Conservation (phyloP, 305 asterid species). For the Euphrasia arctica region DNA sequence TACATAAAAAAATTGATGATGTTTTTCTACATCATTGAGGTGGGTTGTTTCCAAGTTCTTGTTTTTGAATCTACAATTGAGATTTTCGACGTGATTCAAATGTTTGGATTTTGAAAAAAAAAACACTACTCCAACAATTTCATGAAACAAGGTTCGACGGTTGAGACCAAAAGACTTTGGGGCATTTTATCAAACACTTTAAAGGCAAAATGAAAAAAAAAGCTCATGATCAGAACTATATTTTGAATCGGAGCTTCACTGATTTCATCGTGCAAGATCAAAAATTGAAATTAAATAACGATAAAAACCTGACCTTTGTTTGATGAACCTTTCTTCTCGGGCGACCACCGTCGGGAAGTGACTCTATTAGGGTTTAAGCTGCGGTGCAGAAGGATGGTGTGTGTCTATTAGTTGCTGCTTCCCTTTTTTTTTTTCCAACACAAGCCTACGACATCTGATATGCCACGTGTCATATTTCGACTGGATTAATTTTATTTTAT, state of each 20-base stretch:
- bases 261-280: not conserved
- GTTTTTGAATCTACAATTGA: too few species aligned
- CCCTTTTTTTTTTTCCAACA: too few species aligned
- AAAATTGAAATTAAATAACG: not conserved
- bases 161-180: not conserved
- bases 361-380: not conserved
- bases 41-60: too few species aligned
- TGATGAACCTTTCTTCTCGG: not conserved
- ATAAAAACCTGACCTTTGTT: not conserved
- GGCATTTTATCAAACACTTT: not conserved
- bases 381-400: not conserved
- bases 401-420: too few species aligned
- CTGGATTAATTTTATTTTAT: not conserved
- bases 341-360: not conserved
- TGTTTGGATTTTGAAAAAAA: not conserved
- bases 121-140: not conserved
- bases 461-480: not conserved
- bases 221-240: too few species aligned
- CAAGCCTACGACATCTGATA: not conserved
- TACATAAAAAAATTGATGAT: too few species aligned
- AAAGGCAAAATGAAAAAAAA: not conserved
- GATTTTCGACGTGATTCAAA: too few species aligned
- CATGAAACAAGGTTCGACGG: not conserved
- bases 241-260: too few species aligned
- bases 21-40: too few species aligned